A percentile compares a stretch with the other conserved stretches of the same genome.
phyloP scores from a whole-genome alignment of 371 early-diverging fungal species.

The Zancudomyces culisetae region DNA sequence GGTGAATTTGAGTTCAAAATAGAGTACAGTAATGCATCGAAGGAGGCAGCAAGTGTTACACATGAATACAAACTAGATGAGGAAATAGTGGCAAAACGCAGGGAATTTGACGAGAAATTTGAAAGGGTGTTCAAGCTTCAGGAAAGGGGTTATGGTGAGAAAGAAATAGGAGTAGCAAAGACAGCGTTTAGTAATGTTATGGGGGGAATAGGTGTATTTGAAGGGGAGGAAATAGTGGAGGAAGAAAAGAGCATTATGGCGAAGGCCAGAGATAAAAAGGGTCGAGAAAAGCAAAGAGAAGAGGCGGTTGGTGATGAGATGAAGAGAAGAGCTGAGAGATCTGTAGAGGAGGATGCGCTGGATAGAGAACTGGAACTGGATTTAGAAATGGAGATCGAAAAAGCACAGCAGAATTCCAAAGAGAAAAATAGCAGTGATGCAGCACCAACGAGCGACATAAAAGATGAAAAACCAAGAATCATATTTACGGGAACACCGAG shows the following conservation, averaged over 20 bases:
- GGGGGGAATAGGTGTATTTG: constrained; percentile 65
- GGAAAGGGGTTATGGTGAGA: constrained; percentile 36
- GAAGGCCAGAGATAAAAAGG: no score
- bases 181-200: constrained; percentile 59
- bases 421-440: constrained; percentile 20
- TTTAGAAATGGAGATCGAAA: no score
- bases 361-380: no score
- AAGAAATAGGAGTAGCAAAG: constrained; percentile 50
- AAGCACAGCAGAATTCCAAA: no score
- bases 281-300: neutral
- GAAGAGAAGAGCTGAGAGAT: constrained; percentile 25
- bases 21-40: no score
- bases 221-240: constrained; percentile 1
- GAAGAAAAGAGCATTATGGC: neutral
- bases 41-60: no score
- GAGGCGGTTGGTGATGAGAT: constrained; percentile 25
- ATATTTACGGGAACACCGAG: constrained; percentile 78
- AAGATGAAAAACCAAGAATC: constrained; percentile 8
- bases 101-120: constrained; percentile 50
- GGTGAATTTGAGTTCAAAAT: no score
- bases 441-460: constrained; percentile 11
- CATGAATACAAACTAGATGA: no score
- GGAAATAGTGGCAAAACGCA: neutral
- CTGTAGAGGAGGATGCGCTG: neutral
- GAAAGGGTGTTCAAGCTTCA: constrained; percentile 47